Evolutionary conservation across 352 stramenopile genomes (phyloP).

Genomic region (Globisporangium canariense): DNA sequence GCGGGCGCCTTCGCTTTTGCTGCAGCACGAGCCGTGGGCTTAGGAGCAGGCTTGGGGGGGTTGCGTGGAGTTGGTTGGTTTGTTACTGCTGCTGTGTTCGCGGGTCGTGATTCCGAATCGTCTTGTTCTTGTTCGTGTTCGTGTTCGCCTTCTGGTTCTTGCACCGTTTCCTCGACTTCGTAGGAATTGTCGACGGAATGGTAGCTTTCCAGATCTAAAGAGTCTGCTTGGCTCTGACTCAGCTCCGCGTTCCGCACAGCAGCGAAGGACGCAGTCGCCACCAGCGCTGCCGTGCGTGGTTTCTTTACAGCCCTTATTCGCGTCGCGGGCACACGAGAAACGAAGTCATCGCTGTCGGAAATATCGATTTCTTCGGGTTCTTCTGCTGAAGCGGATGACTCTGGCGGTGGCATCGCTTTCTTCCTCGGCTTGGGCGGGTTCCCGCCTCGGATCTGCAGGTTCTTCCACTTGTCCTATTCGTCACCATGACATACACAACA

Average conservation of each 20-base stretch:
- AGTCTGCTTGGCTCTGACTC: conserved; percentile 1
- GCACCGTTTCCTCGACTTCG: background rate
- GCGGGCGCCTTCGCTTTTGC: background rate
- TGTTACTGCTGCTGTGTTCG: background rate
- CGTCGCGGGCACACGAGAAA: background rate
- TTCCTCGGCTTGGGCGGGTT: background rate
- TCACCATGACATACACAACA: no score
- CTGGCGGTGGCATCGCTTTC: background rate
- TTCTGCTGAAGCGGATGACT: background rate
- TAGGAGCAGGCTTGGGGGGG: no score
- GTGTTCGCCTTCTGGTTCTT: background rate
- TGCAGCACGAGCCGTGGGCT: background rate
- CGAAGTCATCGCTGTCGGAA: background rate
- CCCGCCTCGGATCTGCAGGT: conserved; percentile 21
- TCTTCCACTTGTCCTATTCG: conserved; percentile 57
- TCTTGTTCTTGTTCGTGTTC: background rate
- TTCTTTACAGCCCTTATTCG: background rate
- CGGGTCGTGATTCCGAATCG: background rate
- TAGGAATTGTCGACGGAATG: conserved; percentile 6
- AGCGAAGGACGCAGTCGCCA: conserved; percentile 8
- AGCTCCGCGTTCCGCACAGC: conserved; percentile 7
- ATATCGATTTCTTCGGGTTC: background rate
- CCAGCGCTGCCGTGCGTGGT: background rate
- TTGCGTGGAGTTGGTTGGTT: background rate
- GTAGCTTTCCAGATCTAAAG: background rate